Base-by-base conservation (phyloP, 768 basidiomycete species). In the Tylopilus felleus region DNA sequence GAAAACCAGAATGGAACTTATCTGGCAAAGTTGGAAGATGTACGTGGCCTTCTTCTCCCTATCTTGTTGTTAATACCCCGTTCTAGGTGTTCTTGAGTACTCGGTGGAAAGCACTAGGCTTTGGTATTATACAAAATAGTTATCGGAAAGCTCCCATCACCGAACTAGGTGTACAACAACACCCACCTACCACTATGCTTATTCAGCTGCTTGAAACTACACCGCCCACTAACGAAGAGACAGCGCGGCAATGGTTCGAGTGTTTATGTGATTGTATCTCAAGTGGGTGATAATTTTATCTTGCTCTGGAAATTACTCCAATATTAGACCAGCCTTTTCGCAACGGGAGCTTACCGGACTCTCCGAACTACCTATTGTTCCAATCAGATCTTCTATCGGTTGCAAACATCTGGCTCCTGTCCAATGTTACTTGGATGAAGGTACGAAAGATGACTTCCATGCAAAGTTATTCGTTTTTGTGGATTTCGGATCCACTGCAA, bases 401-500 rank as follows among this genome's bases (percentile, higher is more conserved):
- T 33, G 13, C 33, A 14, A 13, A n/a, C n/a, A n/a, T n/a, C n/a
- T 33, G 38, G 51, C 19, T 40, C 13, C 5, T 28, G 14, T 45
- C 51, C 36, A 47, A n/a, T 52, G 51, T 47, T 52, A 40, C 28
- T 10, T 46, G 16, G 38, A 38, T 17, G 45, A 40, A 5, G 35
- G 12, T 3, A 23, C 16, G 0, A 28, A 40, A 40, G 51, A 23
- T 17, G 12, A 23, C 4, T 40, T 52, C n/a, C 12, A 52, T 12
- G 31, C 51, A 10, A 47, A 46, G 38, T 19, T 52, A 21, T 52
- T 52, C 13, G 51, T 31, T 17, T 52, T 52, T 29, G 51, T 52
- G 7, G 17, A 46, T 47, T 52, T 52, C 8, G 51, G 51, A 3
- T 8, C 43, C 7, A 17, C 9, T 16, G 51, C 51, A 4, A 52